Evolutionary conservation across 2,329 filamentous ascomycete species (phyloP).

Genomic region (Fusarium euwallaceae): DNA sequence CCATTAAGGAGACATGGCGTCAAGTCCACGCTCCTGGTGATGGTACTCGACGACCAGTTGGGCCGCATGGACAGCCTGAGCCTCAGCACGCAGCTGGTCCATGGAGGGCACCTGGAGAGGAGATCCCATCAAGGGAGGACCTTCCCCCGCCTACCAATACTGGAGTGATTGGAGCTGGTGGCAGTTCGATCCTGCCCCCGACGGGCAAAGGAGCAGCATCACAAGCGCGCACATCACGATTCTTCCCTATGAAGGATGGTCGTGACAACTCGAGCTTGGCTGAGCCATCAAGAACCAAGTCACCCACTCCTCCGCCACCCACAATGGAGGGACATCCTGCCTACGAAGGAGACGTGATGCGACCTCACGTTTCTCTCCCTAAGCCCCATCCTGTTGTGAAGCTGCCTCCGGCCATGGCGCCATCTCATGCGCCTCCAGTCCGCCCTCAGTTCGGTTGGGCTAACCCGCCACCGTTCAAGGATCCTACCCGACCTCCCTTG

Average conservation of each 20-base stretch:
- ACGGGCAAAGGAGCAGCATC: constrained; percentile 53
- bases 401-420: constrained; percentile 72
- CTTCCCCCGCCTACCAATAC: constrained; percentile 37
- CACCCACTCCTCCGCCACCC: constrained; percentile 79
- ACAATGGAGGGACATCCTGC: constrained; percentile 78
- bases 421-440: constrained; percentile 42
- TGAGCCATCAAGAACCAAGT: constrained; percentile 62
- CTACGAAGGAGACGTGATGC: constrained; percentile 74
- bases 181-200: constrained; percentile 46
- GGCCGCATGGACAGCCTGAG: constrained; percentile 44
- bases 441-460: constrained; percentile 53
- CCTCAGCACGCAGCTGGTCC: constrained; percentile 46
- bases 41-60: constrained; percentile 50
- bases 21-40: constrained; percentile 56
- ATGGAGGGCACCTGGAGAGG: constrained; percentile 51
- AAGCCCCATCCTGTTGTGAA: constrained; percentile 81
- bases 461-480: constrained; percentile 50
- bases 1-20: constrained; percentile 69
- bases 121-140: constrained; percentile 42
- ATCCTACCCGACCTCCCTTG: constrained; percentile 42
- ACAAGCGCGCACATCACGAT: constrained; percentile 67
- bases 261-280: constrained; percentile 53
- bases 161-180: constrained; percentile 47
- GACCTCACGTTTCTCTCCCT: constrained; percentile 78
- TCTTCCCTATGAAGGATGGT: constrained; percentile 70